Evolutionary conservation across 2,329 filamentous ascomycete species (phyloP).

Genomic region (Colletotrichum graminicola): DNA sequence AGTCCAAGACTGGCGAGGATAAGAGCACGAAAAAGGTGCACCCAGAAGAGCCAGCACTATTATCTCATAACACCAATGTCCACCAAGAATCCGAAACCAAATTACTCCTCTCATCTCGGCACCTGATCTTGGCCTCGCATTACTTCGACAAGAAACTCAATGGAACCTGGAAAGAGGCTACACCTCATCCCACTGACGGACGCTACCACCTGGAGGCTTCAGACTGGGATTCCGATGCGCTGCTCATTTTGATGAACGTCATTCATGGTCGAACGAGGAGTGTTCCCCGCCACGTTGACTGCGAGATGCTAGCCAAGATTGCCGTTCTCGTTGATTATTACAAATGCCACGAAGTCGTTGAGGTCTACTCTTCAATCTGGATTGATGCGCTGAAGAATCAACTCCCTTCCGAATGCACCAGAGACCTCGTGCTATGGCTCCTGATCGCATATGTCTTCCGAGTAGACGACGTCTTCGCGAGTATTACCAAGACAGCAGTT

Average conservation of each 20-base stretch:
- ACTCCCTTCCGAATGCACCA: conserved; percentile 15
- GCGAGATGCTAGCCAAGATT: conserved; percentile 47
- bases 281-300: conserved; percentile 43
- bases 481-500: conserved; percentile 33
- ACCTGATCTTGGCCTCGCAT: conserved; percentile 41
- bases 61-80: no score
- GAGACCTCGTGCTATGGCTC: conserved; percentile 31
- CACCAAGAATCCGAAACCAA: neutral
- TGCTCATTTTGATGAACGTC: conserved; percentile 48
- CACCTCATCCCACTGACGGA: neutral
- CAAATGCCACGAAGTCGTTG: conserved; percentile 46
- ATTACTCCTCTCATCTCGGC: conserved; percentile 41
- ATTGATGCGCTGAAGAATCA: neutral
- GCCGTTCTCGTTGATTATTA: conserved; percentile 50
- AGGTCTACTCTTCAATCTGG: conserved; percentile 42
- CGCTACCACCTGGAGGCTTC: conserved; percentile 31
- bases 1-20: neutral
- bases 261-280: conserved; percentile 46
- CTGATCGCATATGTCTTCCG: conserved; percentile 43
- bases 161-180: conserved; percentile 39
- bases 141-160: conserved; percentile 37
- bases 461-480: neutral
- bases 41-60: no score
- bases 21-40: no score
- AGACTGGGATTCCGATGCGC: conserved; percentile 47